These are phyloP conservation scores for Amphicarpaea edgeworthii DNA, from an alignment of 306 rosid species.

Conservation along the genomic window DNA sequence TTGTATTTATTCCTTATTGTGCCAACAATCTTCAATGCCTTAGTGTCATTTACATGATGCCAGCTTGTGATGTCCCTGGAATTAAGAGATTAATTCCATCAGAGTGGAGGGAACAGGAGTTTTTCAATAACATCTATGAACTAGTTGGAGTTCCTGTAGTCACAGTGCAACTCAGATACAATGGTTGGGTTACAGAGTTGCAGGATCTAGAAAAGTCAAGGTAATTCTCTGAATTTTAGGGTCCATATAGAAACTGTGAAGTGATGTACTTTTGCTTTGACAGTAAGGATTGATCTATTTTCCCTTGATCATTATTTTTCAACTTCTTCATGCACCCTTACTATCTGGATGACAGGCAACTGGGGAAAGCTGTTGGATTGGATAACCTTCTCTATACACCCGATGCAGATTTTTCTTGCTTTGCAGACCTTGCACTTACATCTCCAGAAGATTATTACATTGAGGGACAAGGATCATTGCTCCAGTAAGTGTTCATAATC, in stretches of 20 bases:
- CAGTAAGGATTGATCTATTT: neutral
- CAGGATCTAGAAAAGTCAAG: constrained; percentile 94
- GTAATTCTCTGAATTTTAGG: constrained; percentile 54
- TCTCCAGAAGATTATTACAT: constrained; percentile 95
- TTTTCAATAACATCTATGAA: constrained; percentile 84
- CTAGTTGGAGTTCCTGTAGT: constrained; percentile 97
- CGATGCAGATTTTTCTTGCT: constrained; percentile 99
- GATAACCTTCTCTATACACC: constrained; percentile 98
- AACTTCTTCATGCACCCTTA: constrained; percentile 48
- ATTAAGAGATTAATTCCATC: constrained; percentile 87
- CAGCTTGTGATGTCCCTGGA: constrained; percentile 99
- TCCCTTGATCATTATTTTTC: constrained; percentile 25
- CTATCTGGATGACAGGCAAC: constrained; percentile 68
- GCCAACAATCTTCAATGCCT: constrained; percentile 31
- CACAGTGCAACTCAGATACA: constrained; percentile 97
- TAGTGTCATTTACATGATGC: constrained; percentile 51
- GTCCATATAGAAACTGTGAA: constrained; percentile 24
- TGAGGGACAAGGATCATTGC: constrained; percentile 97
- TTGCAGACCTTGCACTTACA: constrained; percentile 94
- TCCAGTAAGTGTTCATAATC: constrained; percentile 71
- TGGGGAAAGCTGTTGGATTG: constrained; percentile 78
- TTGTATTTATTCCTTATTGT: constrained; percentile 29
- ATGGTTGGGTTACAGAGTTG: constrained; percentile 98
- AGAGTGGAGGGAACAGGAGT: constrained; percentile 81
- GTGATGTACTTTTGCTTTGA: constrained; percentile 23